Evolutionary conservation across 1,284 basidiomycete species (phyloP).

Genomic region (Naganishia cerealis): DNA sequence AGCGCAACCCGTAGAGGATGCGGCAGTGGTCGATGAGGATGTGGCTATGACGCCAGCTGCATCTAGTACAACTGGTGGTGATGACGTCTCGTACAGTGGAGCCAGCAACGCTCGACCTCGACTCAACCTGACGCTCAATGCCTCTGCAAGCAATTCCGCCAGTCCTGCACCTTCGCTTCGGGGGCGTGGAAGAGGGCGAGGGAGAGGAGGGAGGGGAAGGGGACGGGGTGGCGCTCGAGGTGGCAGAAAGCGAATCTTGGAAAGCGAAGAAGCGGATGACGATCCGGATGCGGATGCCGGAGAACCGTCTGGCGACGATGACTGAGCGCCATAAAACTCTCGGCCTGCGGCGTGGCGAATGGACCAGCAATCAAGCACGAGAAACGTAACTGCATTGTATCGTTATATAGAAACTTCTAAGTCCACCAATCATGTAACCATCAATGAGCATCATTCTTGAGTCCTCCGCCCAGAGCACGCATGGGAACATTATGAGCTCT

Average conservation of each 20-base stretch:
- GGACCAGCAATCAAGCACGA: too few species aligned
- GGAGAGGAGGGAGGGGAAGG: not conserved
- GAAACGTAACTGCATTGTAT: too few species aligned
- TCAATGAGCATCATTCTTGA: too few species aligned
- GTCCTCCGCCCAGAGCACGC: too few species aligned
- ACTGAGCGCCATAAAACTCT: not conserved
- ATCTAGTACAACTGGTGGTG: slow-evolving; percentile 22
- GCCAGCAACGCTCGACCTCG: slow-evolving; percentile 22
- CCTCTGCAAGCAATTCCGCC: slow-evolving; percentile 16
- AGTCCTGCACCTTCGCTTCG: slow-evolving; percentile 15
- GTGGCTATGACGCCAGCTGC: slow-evolving; percentile 23
- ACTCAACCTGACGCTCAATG: slow-evolving; percentile 27
- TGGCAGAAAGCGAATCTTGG: slow-evolving; percentile 5
- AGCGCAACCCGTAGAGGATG: not conserved
- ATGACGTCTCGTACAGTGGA: slow-evolving; percentile 26
- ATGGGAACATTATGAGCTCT: too few species aligned
- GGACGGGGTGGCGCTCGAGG: slow-evolving; percentile 2
- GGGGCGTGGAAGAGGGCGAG: not conserved
- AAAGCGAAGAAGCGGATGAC: slow-evolving; percentile 21
- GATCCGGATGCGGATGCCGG: slow-evolving; percentile 23
- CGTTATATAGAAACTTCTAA: too few species aligned
- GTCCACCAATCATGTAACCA: too few species aligned
- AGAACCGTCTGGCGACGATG: slow-evolving; percentile 25
- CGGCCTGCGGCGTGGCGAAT: too few species aligned
- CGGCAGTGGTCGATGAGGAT: slow-evolving; percentile 8